These are phyloP conservation scores for Zea mays DNA, from an alignment of 176 grass and related monocot species.

Conservation along the genomic window DNA sequence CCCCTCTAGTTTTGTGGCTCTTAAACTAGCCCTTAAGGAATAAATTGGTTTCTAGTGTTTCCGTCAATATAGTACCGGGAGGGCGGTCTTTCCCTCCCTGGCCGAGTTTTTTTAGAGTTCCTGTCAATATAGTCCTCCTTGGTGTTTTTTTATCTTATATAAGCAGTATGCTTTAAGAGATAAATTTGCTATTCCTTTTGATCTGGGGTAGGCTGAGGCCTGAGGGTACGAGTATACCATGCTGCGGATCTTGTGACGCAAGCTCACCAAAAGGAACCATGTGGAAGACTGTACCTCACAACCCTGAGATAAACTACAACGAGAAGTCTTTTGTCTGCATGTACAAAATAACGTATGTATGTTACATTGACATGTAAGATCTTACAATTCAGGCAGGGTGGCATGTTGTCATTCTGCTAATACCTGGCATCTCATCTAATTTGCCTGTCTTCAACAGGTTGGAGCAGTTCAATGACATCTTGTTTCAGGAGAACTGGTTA, in stretches of 20 bases:
- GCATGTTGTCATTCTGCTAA: constrained; percentile 24
- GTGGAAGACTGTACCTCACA: constrained; percentile 83
- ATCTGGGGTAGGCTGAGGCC: constrained; percentile 63
- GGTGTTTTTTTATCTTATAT: constrained; percentile 10
- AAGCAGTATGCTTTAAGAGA: constrained; percentile 30
- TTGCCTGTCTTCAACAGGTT: constrained; percentile 51
- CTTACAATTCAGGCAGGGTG: constrained; percentile 12
- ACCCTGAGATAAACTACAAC: constrained; percentile 63
- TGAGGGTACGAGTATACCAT: constrained; percentile 69
- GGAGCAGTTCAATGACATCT: constrained; percentile 92
- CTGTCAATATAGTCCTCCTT: not conserved
- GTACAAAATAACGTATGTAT: constrained; percentile 96
- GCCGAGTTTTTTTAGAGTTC: too few species aligned
- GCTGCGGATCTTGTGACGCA: constrained; percentile 71
- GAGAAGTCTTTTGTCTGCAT: constrained; percentile 74
- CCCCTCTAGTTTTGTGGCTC: too few species aligned
- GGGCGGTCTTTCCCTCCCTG: too few species aligned
- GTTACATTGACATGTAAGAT: not conserved
- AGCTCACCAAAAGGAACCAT: constrained; percentile 57
- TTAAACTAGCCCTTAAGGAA: too few species aligned
- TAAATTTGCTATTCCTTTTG: constrained; percentile 31
- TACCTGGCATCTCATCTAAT: constrained; percentile 33
- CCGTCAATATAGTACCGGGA: not conserved
- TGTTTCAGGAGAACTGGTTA: constrained; percentile 78
- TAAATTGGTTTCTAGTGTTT: constrained; percentile 10